Percentiles rank a stretch among this genome's conserved stretches.
These are phyloP conservation scores for Zoysia pacifica DNA, from an alignment of 176 grass and related monocot species.

Conservation along the genomic window DNA sequence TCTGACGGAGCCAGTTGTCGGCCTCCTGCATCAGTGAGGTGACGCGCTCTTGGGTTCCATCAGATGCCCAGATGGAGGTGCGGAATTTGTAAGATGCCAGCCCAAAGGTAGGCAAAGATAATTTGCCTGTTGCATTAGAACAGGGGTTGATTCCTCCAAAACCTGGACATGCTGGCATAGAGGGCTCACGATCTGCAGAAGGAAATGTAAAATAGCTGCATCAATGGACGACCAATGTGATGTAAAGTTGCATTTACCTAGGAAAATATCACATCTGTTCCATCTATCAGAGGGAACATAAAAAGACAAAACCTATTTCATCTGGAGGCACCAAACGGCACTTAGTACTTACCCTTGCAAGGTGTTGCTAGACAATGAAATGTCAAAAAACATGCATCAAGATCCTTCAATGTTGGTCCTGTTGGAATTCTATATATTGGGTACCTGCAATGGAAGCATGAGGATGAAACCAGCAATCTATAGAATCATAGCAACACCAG, in stretches of 20 bases:
- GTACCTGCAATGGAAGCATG: conserved; percentile 81
- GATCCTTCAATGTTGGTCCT: conserved; percentile 94
- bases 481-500: conserved; percentile 54
- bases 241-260: neutral
- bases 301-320: neutral
- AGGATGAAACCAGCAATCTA: conserved; percentile 71
- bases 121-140: conserved; percentile 27
- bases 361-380: conserved; percentile 84
- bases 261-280: neutral
- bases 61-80: conserved; percentile 59
- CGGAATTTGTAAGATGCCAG: conserved; percentile 85
- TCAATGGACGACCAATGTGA: neutral
- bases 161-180: conserved; percentile 39
- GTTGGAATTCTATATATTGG: conserved; percentile 99
- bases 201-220: neutral
- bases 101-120: conserved; percentile 67
- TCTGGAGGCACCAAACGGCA: conserved; percentile 21
- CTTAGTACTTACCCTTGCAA: conserved; percentile 63
- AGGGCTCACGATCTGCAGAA: conserved; percentile 45
- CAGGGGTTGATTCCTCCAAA: conserved; percentile 38
- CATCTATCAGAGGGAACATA: neutral
- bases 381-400: conserved; percentile 98
- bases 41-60: conserved; percentile 43
- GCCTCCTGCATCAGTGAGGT: conserved; percentile 72
- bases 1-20: conserved; percentile 62